Evolutionary conservation across 495 filamentous ascomycete genomes (phyloP), one percentile per base, ranked within the genome.

Genomic region (Diplogelasinospora grovesii): DNA sequence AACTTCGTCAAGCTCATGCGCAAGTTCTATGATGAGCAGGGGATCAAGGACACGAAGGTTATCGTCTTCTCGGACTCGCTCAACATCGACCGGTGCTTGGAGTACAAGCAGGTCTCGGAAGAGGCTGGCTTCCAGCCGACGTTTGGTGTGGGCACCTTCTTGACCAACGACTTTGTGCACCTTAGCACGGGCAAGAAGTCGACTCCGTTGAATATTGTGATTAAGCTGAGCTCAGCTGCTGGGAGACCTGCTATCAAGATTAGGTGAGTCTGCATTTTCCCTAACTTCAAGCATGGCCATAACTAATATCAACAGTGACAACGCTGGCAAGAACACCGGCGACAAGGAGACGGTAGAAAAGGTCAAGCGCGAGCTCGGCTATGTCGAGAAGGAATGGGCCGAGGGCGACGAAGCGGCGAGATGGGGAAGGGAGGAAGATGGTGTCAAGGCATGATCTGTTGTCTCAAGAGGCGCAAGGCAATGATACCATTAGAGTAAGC

Each of bases 41-140:
- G 81, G 3, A 85, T 96, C 58, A 79, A 64, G 21, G 85, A 85
- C 2, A 82, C 80, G 66, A 98, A 96, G 71, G 84, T 77, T 0
- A 83, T 97, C 30, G 92, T 97, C n/a, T 98, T 97, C 59, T 98
- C 92, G 3, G 92, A 98, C 63, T 92, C 86, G 5, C 67, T 98
- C 24, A 81, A 96, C 50, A 85, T 96, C 41, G 88, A 95, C 11
- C 79, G 80, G 27, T 97, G 93, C 57, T 63, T 96, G 19, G 79
- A 92, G 59, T 98, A 97, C 65, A 90, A 88, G 65, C 58, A 74
- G 21, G 75, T 82, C 28, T 79, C 89, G 1, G 87, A 95, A 35
- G 75, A 79, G 27, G 78, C 82, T 5, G 83, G 85, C 28, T 89
- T 98, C 59, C 73, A 76, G 30, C 81, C 87, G 14, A 82, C 78